A percentile compares a stretch with the other conserved stretches of the same genome.
These are phyloP conservation scores for Fragaria ananassa DNA, from an alignment of 306 rosid genomes.

Conservation along the genomic window DNA sequence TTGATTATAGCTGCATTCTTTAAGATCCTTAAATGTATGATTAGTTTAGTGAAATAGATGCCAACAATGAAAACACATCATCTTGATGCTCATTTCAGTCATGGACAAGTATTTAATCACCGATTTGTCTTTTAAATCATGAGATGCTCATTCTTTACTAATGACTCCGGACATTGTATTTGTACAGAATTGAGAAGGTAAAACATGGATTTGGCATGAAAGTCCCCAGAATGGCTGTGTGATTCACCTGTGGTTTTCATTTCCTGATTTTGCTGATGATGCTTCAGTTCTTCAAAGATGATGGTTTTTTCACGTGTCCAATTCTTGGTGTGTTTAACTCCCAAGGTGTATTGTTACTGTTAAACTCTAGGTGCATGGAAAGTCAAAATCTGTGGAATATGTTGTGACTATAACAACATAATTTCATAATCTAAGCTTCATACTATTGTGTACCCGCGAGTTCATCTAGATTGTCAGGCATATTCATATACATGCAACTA, in stretches of 20 bases:
- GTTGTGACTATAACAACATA: not conserved
- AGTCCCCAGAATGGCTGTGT: conserved; percentile 29
- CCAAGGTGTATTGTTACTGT: not conserved
- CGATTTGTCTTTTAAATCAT: not conserved
- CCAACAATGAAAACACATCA: not conserved
- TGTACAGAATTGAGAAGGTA: conserved; percentile 36
- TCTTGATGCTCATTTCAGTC: not conserved
- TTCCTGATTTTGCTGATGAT: conserved; percentile 6
- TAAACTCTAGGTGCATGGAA: conserved; percentile 2
- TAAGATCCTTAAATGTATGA: not conserved
- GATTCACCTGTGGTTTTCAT: conserved; percentile 13
- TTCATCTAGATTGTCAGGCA: not conserved
- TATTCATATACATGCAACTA: not conserved
- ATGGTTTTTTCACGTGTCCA: not conserved
- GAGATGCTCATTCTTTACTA: not conserved
- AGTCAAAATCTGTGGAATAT: conserved; percentile 6
- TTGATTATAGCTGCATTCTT: not conserved
- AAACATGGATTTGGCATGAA: conserved; percentile 55
- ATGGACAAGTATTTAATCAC: not conserved
- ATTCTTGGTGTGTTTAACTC: not conserved
- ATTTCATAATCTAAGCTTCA: not conserved
- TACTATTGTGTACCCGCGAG: not conserved
- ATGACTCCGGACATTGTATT: conserved; percentile 11
- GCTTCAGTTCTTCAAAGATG: conserved; percentile 7
- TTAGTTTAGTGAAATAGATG: not conserved